Base-by-base conservation (phyloP, 1,284 basidiomycete species). In the Naganishia cerealis region DNA sequence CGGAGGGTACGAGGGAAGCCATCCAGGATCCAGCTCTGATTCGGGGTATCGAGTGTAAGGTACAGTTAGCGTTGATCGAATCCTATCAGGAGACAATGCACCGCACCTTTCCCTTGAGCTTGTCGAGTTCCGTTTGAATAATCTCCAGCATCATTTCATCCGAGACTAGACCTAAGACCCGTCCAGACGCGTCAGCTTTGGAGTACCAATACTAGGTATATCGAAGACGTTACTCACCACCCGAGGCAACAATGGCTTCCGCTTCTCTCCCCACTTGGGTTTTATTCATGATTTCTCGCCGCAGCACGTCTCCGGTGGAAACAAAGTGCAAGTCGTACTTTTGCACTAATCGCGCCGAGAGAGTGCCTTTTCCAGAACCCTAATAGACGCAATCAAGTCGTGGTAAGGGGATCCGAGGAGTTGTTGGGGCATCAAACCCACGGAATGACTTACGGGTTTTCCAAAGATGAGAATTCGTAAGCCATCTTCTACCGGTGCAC, bases 1-100 rank as follows among this genome's bases (percentile, higher is more conserved):
- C 86, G 87, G 1, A 95, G 80, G 2, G 95, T 99, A 48, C 95
- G 88, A 39, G 95, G 95, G 77, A 99, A 99, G 6, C 95, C 95
- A 75, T 99, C 95, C 42, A 99, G 81, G 72, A 98, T 90, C 94
- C 94, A 97, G 73, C 77, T 79, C 79, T 80, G 70, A 0, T 18
- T 50, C 13, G 3, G 3, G 29, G 18, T 52, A n/a, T 21, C 12
- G 53, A 43, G 15, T 33, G n/a, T 29, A 38, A 6, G 15, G 9
- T 10, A 40, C 24, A 52, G 43, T 38, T 26, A 24, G 33, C 1
- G 2, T 36, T 16, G 36, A 9, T 16, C n/a, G 15, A 3, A n/a
- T 46, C 12, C 26, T 1, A 15, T 13, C 6, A 29, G 15, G n/a
- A 10, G 26, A 55, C 50, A 46, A 2, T 13, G 18, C 42, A 7